A percentile compares a stretch with the other conserved stretches of the same genome.
These are phyloP conservation scores for Amanita thiersii DNA, from an alignment of 768 basidiomycete genomes.

Conservation along the genomic window DNA sequence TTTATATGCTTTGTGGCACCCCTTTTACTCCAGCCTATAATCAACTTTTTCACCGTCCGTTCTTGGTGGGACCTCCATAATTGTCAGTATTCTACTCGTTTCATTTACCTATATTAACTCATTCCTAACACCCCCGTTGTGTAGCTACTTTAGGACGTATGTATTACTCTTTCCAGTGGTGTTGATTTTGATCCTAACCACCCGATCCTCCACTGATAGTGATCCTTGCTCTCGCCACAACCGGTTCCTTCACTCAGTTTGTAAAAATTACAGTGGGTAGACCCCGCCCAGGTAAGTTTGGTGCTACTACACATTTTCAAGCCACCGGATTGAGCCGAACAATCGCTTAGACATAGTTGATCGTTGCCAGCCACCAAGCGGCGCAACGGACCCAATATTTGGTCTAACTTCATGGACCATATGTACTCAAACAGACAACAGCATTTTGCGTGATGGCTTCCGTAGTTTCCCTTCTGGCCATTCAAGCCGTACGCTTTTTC, in stretches of 20 bases:
- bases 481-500: conserved; percentile 57
- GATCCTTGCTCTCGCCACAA: conserved; percentile 48
- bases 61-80: conserved; percentile 89
- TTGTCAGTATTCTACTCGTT: conserved; percentile 25
- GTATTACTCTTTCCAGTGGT: conserved; percentile 11
- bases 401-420: conserved; percentile 69
- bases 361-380: conserved; percentile 63
- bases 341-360: conserved; percentile 45
- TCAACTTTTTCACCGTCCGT: conserved; percentile 68
- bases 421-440: conserved; percentile 63
- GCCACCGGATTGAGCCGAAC: background rate
- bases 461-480: conserved; percentile 92
- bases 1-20: conserved; percentile 58
- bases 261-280: conserved; percentile 84
- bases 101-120: conserved; percentile 7
- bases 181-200: conserved; percentile 2
- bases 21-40: conserved; percentile 53
- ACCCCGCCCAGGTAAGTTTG: conserved; percentile 66
- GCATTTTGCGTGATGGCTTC: conserved; percentile 73
- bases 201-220: conserved; percentile 46
- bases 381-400: conserved; percentile 58
- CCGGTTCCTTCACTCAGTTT: conserved; percentile 79
- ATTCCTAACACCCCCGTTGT: conserved; percentile 5
- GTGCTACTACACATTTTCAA: background rate
- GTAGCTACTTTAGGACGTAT: conserved; percentile 35